These are phyloP conservation scores for Phytophthora niederhauseri DNA, from an alignment of 352 stramenopile genomes.

Conservation along the genomic window DNA sequence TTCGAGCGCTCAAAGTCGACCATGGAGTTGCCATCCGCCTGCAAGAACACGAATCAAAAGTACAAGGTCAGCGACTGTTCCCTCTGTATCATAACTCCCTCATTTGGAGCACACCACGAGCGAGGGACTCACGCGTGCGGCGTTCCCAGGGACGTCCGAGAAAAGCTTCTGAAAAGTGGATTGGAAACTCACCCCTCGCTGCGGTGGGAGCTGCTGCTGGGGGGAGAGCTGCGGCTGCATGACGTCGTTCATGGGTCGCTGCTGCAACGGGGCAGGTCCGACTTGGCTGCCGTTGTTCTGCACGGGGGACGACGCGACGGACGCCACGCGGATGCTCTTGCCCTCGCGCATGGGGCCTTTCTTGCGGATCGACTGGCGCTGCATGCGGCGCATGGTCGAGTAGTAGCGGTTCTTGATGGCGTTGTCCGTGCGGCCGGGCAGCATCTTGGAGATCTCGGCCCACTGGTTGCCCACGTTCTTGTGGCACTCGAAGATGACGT, in stretches of 20 bases:
- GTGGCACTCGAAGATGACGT: conserved; percentile 91
- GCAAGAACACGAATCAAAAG: conserved; percentile 8
- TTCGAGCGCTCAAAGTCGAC: conserved; percentile 60
- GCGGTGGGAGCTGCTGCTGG: conserved; percentile 28
- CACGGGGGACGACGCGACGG: conserved; percentile 52
- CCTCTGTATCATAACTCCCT: not conserved
- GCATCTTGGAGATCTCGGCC: conserved; percentile 92
- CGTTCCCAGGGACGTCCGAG: conserved; percentile 33
- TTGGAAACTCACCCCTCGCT: conserved; percentile 44
- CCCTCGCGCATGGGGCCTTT: conserved; percentile 82
- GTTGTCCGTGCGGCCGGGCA: conserved; percentile 91
- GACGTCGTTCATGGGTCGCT: conserved; percentile 22
- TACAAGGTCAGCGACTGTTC: conserved; percentile 12
- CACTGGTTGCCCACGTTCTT: conserved; percentile 94
- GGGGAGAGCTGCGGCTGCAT: conserved; percentile 29
- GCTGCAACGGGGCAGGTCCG: conserved; percentile 9
- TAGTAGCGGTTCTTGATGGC: conserved; percentile 94
- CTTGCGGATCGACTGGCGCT: conserved; percentile 87
- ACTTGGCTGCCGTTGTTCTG: conserved; percentile 28
- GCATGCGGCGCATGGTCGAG: conserved; percentile 91
- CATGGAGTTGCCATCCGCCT: conserved; percentile 35
- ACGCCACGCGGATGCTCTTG: conserved; percentile 81
- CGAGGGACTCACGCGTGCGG: conserved; percentile 47
- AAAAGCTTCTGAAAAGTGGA: conserved; percentile 74
- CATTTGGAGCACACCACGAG: no score